A percentile compares a stretch with the other conserved stretches of the same genome.
phyloP scores from a whole-genome alignment of 371 early-diverging fungal genomes.

The Gilbertella persicaria region DNA sequence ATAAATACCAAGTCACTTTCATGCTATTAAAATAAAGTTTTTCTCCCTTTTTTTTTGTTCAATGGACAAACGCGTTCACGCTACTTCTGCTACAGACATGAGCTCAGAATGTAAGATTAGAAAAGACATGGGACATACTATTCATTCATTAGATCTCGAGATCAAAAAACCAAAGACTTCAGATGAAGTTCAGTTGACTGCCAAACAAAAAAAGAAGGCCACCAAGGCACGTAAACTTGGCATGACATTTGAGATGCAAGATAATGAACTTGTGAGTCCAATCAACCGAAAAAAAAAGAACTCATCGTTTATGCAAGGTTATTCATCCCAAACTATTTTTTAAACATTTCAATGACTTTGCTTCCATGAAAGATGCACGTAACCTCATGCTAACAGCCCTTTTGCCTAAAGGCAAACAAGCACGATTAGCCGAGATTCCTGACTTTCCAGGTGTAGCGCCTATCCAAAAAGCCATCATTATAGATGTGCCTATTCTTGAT shows the following conservation, averaged over 20 bases:
- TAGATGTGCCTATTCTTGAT: conserved; percentile 31
- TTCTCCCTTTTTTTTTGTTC: conserved; percentile 1
- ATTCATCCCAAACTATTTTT: conserved; percentile 25
- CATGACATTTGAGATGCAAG: conserved; percentile 5
- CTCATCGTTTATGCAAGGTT: neutral
- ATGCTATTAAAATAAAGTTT: neutral
- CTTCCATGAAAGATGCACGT: conserved; percentile 27
- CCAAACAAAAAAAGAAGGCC: conserved; percentile 25
- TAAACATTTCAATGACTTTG: conserved; percentile 17
- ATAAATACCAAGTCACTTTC: neutral
- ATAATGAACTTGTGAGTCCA: conserved; percentile 16
- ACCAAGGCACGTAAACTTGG: conserved; percentile 21
- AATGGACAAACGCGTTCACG: neutral
- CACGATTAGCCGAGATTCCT: conserved; percentile 19
- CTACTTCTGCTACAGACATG: neutral
- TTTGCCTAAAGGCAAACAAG: conserved; percentile 17
- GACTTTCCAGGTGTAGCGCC: conserved; percentile 16
- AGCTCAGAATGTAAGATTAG: neutral
- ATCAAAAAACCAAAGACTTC: conserved; percentile 6
- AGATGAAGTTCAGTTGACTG: conserved; percentile 6
- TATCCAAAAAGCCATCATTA: conserved; percentile 22
- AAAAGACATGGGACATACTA: neutral
- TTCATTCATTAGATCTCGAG: neutral
- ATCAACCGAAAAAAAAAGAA: neutral
- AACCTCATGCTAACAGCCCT: conserved; percentile 15